Conservation (phyloP, 164 flowering plant genomes). For the Stephania cephalantha region DNA sequence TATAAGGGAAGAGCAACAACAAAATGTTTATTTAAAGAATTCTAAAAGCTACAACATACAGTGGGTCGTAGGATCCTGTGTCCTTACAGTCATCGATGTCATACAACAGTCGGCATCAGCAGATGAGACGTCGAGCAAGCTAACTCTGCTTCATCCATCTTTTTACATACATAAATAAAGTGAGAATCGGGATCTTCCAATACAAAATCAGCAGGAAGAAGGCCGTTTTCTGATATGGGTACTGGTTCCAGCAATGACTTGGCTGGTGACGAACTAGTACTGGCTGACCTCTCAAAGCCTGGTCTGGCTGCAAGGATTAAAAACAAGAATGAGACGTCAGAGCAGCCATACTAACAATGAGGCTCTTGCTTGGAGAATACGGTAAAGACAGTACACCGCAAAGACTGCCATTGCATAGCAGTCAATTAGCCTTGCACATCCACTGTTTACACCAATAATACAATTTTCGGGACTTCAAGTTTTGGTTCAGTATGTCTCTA, state of each 20-base stretch:
- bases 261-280: slow-evolving; percentile 23
- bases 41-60: neutral
- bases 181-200: slow-evolving; percentile 93
- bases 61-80: neutral
- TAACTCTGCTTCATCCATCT: slow-evolving; percentile 29
- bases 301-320: slow-evolving; percentile 72
- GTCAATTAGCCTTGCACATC: neutral
- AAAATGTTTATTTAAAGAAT: neutral
- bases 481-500: no score
- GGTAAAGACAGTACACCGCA: neutral
- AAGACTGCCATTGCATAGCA: neutral
- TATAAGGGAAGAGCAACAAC: neutral
- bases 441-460: no score
- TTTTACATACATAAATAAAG: slow-evolving; percentile 71
- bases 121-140: neutral
- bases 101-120: neutral
- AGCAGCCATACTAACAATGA: neutral
- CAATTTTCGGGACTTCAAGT: no score
- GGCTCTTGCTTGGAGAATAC: neutral
- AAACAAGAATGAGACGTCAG: neutral
- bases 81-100: neutral
- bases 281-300: slow-evolving; percentile 50
- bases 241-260: slow-evolving; percentile 60
- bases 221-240: slow-evolving; percentile 58
- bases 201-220: slow-evolving; percentile 54